phyloP scores from a whole-genome alignment of 73 alveolate species.

The Symbiodinium natans region DNA sequence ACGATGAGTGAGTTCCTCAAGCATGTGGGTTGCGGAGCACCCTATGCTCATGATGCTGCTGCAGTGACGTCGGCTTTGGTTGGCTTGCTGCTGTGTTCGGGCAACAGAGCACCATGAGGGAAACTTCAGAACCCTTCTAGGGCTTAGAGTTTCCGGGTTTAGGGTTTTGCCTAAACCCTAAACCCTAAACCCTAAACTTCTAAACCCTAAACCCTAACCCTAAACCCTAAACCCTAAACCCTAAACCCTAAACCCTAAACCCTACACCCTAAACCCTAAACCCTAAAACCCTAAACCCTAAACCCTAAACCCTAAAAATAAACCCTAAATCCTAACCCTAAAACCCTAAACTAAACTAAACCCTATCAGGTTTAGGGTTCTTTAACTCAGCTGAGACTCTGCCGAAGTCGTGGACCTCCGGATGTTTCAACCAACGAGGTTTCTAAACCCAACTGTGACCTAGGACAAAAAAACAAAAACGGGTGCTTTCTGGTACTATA shows the following conservation, averaged over 20 bases:
- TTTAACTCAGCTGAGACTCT: not conserved
- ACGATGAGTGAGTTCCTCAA: too few relatives aligned
- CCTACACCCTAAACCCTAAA: not conserved
- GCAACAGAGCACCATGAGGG: too few relatives aligned
- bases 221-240: not conserved
- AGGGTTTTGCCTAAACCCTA: too few relatives aligned
- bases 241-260: not conserved
- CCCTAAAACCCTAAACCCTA: not conserved
- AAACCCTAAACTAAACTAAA: not conserved
- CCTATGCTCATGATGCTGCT: too few relatives aligned
- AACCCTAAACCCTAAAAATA: not conserved
- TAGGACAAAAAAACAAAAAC: not conserved
- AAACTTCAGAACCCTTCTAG: too few relatives aligned
- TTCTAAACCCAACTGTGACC: not conserved
- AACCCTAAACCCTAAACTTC: too few relatives aligned
- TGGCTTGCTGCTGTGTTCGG: too few relatives aligned
- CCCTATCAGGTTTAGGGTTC: not conserved
- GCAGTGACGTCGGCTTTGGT: too few relatives aligned
- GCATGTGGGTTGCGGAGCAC: too few relatives aligned
- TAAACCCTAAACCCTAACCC: not conserved
- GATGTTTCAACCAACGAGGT: not conserved
- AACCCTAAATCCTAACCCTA: not conserved
- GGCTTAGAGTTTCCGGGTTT: too few relatives aligned
- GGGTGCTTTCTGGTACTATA: too few relatives aligned
- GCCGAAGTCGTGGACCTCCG: slow-evolving; percentile 89